Percentiles rank a stretch among this genome's conserved stretches.
phyloP scores from a whole-genome alignment of 2,329 filamentous ascomycete species.

The Colletotrichum tofieldiae region DNA sequence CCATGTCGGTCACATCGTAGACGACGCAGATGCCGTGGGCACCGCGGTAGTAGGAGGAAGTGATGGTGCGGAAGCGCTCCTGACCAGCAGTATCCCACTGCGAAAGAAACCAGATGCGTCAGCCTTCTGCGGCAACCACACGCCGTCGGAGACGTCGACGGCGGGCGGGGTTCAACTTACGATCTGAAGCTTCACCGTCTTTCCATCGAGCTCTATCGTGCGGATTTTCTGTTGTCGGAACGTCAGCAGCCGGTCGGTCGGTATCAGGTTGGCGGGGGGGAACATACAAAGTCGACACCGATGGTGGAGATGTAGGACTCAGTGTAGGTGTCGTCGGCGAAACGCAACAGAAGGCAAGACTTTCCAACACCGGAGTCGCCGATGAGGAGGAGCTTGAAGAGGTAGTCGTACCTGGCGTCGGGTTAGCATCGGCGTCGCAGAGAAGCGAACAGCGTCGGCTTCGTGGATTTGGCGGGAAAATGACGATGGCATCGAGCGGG shows the following conservation, averaged over 20 bases:
- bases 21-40: conserved; percentile 99
- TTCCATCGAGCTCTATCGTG: conserved; percentile 99
- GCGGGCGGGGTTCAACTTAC: conserved; percentile 70
- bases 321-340: conserved; percentile 99
- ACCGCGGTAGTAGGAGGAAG: conserved; percentile 98
- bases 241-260: conserved; percentile 31
- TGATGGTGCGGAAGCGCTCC: conserved; percentile 99
- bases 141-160: no score
- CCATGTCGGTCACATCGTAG: conserved; percentile 99
- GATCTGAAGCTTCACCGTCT: conserved; percentile 99
- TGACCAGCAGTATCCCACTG: conserved; percentile 99
- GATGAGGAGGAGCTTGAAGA: conserved; percentile 99
- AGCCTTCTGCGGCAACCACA: conserved; percentile 42
- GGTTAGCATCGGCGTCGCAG: conserved; percentile 46
- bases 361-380: conserved; percentile 99
- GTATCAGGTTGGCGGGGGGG: conserved; percentile 1
- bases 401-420: conserved; percentile 93
- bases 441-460: neutral
- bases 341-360: conserved; percentile 97
- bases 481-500: conserved; percentile 14
- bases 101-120: conserved; percentile 47
- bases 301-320: conserved; percentile 99
- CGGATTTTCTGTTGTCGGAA: conserved; percentile 87
- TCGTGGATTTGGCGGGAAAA: conserved; percentile 21
- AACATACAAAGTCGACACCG: conserved; percentile 95